Conservation (phyloP, 371 early-diverging fungal genomes). For the Apophysomyces elegans region DNA sequence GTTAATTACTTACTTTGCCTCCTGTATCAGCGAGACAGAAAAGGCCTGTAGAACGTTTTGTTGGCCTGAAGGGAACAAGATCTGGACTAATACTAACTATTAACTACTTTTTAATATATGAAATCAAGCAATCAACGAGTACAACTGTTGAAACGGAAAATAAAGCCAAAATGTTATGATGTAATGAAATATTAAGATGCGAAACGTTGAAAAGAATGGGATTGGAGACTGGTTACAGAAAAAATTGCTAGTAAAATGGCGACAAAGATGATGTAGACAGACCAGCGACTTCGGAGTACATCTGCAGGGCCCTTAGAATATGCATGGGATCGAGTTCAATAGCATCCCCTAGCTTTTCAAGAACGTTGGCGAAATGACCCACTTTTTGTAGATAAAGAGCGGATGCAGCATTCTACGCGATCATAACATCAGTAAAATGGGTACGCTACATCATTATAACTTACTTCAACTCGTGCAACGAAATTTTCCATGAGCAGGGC, state of each 20-base stretch:
- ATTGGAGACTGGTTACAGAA: not conserved
- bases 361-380: constrained; percentile 57
- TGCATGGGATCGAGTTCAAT: constrained; percentile 61
- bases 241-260: not conserved
- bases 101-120: constrained; percentile 4
- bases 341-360: constrained; percentile 63
- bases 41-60: too few relatives aligned
- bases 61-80: too few relatives aligned
- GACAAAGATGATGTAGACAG: constrained; percentile 11
- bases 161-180: constrained; percentile 7
- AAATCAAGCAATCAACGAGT: not conserved
- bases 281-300: constrained; percentile 56
- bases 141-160: not conserved
- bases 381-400: constrained; percentile 62
- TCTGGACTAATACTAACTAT: too few relatives aligned
- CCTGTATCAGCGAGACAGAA: too few relatives aligned
- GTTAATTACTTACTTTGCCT: too few relatives aligned
- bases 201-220: not conserved
- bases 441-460: not conserved
- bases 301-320: constrained; percentile 65
- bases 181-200: not conserved
- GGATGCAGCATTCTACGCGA: constrained; percentile 58
- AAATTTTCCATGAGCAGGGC: constrained; percentile 51
- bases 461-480: constrained; percentile 54
- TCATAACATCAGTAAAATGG: not conserved